Conservation (phyloP, 2,329 filamentous ascomycete species). For the Apiospora rasikravindrae region DNA sequence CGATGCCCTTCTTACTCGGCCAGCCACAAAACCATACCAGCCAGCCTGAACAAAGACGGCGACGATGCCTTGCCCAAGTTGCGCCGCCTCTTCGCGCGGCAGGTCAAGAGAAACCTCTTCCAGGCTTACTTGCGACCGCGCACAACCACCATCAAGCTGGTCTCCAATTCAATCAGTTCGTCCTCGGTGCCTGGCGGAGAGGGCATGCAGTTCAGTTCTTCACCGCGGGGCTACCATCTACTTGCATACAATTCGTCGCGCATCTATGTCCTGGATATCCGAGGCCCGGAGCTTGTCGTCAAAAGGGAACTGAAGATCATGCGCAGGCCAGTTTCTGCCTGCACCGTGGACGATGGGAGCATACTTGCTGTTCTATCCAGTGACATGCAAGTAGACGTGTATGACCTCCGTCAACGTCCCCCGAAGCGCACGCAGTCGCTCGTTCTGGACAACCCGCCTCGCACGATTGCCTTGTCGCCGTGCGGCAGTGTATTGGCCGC, state of each 20-base stretch:
- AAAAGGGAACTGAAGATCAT: constrained; percentile 81
- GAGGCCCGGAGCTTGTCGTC: constrained; percentile 63
- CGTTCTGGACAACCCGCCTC: constrained; percentile 77
- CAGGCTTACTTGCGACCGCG: constrained; percentile 74
- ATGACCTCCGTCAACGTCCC: constrained; percentile 68
- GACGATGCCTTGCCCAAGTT: constrained; percentile 62
- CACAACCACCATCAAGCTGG: constrained; percentile 75
- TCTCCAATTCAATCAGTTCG: constrained; percentile 84
- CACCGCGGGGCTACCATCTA: constrained; percentile 74
- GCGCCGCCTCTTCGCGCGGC: constrained; percentile 68
- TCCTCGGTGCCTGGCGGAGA: constrained; percentile 84
- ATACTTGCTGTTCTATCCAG: constrained; percentile 80
- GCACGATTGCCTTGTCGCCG: constrained; percentile 80
- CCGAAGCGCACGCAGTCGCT: constrained; percentile 77
- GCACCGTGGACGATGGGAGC: constrained; percentile 78
- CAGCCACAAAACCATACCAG: constrained; percentile 46
- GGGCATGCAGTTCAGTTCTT: constrained; percentile 83
- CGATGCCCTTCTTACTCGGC: constrained; percentile 64
- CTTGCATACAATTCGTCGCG: constrained; percentile 86
- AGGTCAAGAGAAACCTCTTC: constrained; percentile 79
- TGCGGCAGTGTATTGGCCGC: constrained; percentile 82
- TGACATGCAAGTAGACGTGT: constrained; percentile 86
- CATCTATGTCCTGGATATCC: constrained; percentile 78
- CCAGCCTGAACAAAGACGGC: constrained; percentile 40
- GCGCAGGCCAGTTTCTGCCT: constrained; percentile 75